Conservation (phyloP, 768 basidiomycete species). For the Termitomyces sp. region DNA sequence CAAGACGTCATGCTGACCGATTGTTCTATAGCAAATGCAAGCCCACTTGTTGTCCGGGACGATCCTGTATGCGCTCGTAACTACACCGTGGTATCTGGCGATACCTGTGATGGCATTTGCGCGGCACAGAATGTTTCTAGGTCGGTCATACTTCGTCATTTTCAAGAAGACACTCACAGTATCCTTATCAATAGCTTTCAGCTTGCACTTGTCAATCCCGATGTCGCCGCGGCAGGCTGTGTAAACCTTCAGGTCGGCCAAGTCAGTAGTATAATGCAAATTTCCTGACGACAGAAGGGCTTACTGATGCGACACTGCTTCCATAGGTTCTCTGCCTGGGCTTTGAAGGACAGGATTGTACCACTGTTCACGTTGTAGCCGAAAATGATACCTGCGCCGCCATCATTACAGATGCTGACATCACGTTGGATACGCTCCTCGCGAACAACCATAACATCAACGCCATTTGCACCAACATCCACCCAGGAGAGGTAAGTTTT, state of each 20-base stretch:
- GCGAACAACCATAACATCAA: constrained; percentile 69
- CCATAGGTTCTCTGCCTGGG: constrained; percentile 54
- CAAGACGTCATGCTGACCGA: background rate
- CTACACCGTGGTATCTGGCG: constrained; percentile 47
- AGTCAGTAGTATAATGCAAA: constrained; percentile 27
- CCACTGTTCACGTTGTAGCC: constrained; percentile 43
- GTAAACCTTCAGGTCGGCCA: constrained; percentile 54
- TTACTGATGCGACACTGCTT: background rate
- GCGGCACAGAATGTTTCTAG: constrained; percentile 44
- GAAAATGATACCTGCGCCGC: constrained; percentile 49
- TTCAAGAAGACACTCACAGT: background rate
- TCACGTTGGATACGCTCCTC: constrained; percentile 44
- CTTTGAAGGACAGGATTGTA: constrained; percentile 55
- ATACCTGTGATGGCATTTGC: constrained; percentile 59
- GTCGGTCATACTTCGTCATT: constrained; percentile 26
- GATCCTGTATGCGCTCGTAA: constrained; percentile 42
- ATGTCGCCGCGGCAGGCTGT: constrained; percentile 49
- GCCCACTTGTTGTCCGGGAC: constrained; percentile 4
- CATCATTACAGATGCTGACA: constrained; percentile 40
- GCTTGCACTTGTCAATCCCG: constrained; percentile 49
- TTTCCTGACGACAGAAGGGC: background rate
- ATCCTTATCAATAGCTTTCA: constrained; percentile 43
- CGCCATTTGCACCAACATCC: constrained; percentile 50
- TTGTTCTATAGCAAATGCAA: constrained; percentile 6
- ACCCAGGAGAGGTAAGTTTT: constrained; percentile 51